Conservation (phyloP, 768 basidiomycete genomes). For the Tricholoma furcatifolium region DNA sequence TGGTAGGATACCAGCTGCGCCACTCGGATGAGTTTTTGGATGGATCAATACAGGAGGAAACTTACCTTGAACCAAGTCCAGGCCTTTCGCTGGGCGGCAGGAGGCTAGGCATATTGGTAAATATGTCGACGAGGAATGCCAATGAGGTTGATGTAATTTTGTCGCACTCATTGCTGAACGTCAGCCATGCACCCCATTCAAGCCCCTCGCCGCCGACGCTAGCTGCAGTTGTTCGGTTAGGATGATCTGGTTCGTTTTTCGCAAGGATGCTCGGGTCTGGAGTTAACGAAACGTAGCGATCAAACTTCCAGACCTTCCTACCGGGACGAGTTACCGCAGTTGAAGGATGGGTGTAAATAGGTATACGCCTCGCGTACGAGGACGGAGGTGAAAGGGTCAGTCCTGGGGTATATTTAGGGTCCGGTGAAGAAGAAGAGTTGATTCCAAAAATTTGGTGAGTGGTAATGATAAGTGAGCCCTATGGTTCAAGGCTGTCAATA, state of each 20-base stretch:
- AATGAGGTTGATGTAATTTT: slow-evolving; percentile 46
- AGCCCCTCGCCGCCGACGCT: slow-evolving; percentile 52
- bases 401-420: slow-evolving; percentile 16
- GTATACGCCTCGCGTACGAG: slow-evolving; percentile 57
- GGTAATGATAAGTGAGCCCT: slow-evolving; percentile 48
- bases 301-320: slow-evolving; percentile 33
- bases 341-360: slow-evolving; percentile 54
- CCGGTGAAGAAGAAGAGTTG: slow-evolving; percentile 31
- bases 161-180: slow-evolving; percentile 41
- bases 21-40: neutral
- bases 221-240: slow-evolving; percentile 33
- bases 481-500: neutral
- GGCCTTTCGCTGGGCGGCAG: slow-evolving; percentile 46
- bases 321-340: slow-evolving; percentile 24
- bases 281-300: slow-evolving; percentile 32
- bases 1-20: slow-evolving; percentile 49
- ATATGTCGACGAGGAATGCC: slow-evolving; percentile 58
- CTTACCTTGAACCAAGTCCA: slow-evolving; percentile 32
- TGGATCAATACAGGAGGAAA: neutral
- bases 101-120: slow-evolving; percentile 42
- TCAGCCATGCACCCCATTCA: slow-evolving; percentile 61
- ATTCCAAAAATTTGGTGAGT: slow-evolving; percentile 58
- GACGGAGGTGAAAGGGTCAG: slow-evolving; percentile 49
- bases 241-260: slow-evolving; percentile 36
- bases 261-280: slow-evolving; percentile 39